These are phyloP conservation scores for Selaginella tamariscina DNA, from an alignment of 75 land plant genomes.

Conservation along the genomic window DNA sequence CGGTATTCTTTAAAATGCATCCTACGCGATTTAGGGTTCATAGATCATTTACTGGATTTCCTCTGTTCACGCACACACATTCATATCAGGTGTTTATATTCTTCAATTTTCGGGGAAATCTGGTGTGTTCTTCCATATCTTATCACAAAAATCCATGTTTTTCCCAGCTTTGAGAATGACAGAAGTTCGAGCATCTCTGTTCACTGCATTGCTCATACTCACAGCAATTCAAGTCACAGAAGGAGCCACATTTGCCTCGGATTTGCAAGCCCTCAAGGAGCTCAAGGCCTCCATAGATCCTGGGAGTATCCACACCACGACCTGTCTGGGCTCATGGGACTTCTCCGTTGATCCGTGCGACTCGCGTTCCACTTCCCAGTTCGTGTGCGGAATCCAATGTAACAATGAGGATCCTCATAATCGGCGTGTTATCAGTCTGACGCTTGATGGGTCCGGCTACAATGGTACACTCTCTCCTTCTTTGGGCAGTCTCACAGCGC, in stretches of 20 bases:
- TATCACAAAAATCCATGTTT: too few relatives aligned
- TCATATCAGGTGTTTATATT: too few relatives aligned
- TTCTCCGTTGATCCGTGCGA: slow-evolving; percentile 11
- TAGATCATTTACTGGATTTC: too few relatives aligned
- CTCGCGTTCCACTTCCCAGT: slow-evolving; percentile 15
- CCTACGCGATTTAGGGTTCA: too few relatives aligned
- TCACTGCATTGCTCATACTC: not conserved
- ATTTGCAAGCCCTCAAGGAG: slow-evolving; percentile 3
- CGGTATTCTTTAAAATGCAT: too few relatives aligned
- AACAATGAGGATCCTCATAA: slow-evolving; percentile 5
- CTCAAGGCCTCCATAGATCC: slow-evolving; percentile 6
- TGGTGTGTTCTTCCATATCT: too few relatives aligned
- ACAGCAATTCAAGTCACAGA: not conserved
- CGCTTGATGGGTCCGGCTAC: slow-evolving; percentile 46
- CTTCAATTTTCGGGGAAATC: too few relatives aligned
- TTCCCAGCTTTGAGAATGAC: too few relatives aligned
- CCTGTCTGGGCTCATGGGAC: slow-evolving; percentile 11
- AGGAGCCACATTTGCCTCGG: not conserved
- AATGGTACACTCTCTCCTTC: slow-evolving; percentile 33
- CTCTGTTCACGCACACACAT: too few relatives aligned
- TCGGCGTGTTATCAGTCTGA: slow-evolving; percentile 31
- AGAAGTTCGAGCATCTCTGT: too few relatives aligned
- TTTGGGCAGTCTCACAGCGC: slow-evolving; percentile 31
- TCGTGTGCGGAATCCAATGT: slow-evolving; percentile 21
- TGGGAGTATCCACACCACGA: not conserved